Percentiles rank a stretch among this genome's conserved stretches.
phyloP scores from a whole-genome alignment of 2,329 filamentous ascomycete genomes.

The Xylaria sp. region DNA sequence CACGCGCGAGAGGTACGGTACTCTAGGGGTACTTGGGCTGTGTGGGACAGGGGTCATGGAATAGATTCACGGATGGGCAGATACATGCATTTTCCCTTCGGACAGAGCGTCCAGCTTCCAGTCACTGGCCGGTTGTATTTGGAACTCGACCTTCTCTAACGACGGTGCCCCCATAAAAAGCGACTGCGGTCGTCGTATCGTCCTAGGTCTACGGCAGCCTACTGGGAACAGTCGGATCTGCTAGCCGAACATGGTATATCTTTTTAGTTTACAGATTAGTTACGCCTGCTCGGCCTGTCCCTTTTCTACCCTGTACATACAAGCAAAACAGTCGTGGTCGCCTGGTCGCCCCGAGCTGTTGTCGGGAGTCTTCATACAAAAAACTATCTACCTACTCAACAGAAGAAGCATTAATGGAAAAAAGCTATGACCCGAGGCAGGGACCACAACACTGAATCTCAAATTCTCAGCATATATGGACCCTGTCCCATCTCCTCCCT shows the following conservation, averaged over 20 bases:
- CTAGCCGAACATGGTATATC: constrained; percentile 21
- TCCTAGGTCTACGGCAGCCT: neutral
- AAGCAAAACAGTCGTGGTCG: too few relatives aligned
- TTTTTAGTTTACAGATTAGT: neutral
- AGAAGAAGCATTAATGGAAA: neutral
- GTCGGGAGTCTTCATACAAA: neutral
- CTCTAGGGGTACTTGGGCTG: constrained; percentile 24
- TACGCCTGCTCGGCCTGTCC: too few relatives aligned
- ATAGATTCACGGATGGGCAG: constrained; percentile 28
- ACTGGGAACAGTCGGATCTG: constrained; percentile 21
- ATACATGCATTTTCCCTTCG: constrained; percentile 32
- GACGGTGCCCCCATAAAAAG: neutral
- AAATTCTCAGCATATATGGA: neutral
- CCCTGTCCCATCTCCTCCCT: neutral
- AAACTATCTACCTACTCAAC: neutral
- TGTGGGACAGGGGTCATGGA: constrained; percentile 30
- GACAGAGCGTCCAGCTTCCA: constrained; percentile 17
- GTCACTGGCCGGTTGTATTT: neutral
- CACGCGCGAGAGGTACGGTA: constrained; percentile 10
- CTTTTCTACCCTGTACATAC: too few relatives aligned
- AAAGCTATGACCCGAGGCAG: neutral
- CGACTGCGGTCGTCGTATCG: neutral
- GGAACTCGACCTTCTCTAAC: neutral
- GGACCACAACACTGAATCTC: neutral
- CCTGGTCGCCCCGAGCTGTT: too few relatives aligned